These are phyloP conservation scores for Kuraishia capsulata DNA, from an alignment of 805 yeast species.

Conservation along the genomic window DNA sequence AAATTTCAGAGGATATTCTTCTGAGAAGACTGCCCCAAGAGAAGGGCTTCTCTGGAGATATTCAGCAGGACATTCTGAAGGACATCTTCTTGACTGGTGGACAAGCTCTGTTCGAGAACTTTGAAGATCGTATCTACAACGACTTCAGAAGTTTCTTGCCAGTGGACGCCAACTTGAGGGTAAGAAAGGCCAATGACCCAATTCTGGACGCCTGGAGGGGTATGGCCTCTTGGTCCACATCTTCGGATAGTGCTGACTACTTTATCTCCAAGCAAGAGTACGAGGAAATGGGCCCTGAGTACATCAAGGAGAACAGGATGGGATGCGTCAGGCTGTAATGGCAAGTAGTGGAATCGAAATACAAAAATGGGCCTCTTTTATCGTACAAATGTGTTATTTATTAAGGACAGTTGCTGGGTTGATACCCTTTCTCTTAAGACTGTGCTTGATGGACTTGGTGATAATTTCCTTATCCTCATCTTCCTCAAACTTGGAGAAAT, in stretches of 20 bases:
- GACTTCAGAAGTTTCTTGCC: conserved; percentile 75
- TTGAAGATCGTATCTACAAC: conserved; percentile 53
- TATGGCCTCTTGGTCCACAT: conserved; percentile 70
- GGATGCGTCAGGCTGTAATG: conserved; percentile 34
- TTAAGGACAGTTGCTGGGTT: conserved; percentile 38
- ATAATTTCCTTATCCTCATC: conserved; percentile 70
- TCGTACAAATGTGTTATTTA: conserved; percentile 2
- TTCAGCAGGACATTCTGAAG: conserved; percentile 34
- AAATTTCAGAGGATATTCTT: conserved; percentile 61
- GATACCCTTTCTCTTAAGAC: conserved; percentile 61
- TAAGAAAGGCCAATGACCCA: conserved; percentile 61
- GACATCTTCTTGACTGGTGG: conserved; percentile 89
- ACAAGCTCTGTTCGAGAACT: conserved; percentile 52
- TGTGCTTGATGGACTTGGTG: conserved; percentile 56
- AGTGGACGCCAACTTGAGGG: conserved; percentile 46
- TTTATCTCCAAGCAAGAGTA: conserved; percentile 65
- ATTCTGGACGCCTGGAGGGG: conserved; percentile 87
- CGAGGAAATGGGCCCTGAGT: conserved; percentile 83
- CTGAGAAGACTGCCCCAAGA: conserved; percentile 49
- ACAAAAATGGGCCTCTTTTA: neutral
- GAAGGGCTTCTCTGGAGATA: conserved; percentile 43
- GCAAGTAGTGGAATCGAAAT: too few species aligned
- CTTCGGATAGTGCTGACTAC: conserved; percentile 30
- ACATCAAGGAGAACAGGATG: conserved; percentile 75
- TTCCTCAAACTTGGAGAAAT: conserved; percentile 75